Base-by-base conservation (phyloP, 352 stramenopile species). In the Blastocystis sp. region DNA sequence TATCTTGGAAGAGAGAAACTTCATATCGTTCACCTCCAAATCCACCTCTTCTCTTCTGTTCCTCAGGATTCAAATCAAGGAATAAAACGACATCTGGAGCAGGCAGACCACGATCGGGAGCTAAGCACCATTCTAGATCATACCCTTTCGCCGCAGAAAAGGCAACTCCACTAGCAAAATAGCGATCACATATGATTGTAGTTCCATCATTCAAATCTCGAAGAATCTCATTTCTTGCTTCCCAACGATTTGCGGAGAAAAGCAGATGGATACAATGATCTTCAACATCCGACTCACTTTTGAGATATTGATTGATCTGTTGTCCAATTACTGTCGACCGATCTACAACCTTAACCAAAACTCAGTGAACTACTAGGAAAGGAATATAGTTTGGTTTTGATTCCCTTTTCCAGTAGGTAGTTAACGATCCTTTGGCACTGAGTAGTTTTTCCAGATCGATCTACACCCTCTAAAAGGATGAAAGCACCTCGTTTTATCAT, bases 171-270 rank as follows among this genome's bases (percentile, higher is more conserved):
- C 95, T 98, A 93, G 97, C 98, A 40, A 96, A 93, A 91, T 97
- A 99, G 62, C 97, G 93, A 92, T 99, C 97, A 91, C 98, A 96
- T 51, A 99, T 91, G 37, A 99, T 91, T 40, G 97, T 96, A 51
- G 93, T 94, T 40, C 96, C 96, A 75, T 91, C 92, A 6, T 77
- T 64, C 5, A 97, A 90, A 54, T 95, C 90, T 1, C 91, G 68
- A n/a, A 95, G 87, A 27, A 91, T 91, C 30, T 92, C 51, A 30
- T 90, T 73, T 17, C 91, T 90, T n/a, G 94, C 93, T 91, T 99
- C 97, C 97, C 97, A 99, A 66, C 97, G 95, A 92, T 99, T 99
- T 24, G 97, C 96, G 51, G 95, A 97, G 92, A 99, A 99, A 35
- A 99, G 93, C 56, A 99, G 92, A 92, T 99, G 97, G 80, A 99